Evolutionary conservation across 2,329 filamentous ascomycete genomes (phyloP).

Genomic region (Capronia coronata): DNA sequence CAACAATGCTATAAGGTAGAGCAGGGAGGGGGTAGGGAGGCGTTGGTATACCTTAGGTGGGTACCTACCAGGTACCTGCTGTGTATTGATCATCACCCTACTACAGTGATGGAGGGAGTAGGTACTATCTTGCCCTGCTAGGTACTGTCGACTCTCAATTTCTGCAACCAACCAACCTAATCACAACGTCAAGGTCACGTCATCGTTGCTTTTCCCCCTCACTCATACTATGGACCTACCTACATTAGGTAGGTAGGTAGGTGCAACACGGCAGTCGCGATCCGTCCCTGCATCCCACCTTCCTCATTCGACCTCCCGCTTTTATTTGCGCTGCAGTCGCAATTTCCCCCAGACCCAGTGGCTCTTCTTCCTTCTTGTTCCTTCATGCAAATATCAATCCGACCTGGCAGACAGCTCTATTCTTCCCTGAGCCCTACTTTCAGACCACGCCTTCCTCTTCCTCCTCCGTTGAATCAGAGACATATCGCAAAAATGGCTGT

Average conservation of each 20-base stretch:
- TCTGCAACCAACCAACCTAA: too few relatives aligned
- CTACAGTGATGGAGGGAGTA: too few relatives aligned
- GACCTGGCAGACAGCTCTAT: not conserved
- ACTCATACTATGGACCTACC: too few relatives aligned
- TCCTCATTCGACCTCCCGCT: not conserved
- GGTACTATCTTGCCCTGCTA: too few relatives aligned
- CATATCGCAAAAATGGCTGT: constrained; percentile 20
- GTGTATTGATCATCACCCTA: too few relatives aligned
- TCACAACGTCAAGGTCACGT: constrained; percentile 6
- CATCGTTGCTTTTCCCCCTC: not conserved
- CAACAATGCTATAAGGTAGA: too few relatives aligned
- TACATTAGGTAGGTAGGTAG: not conserved
- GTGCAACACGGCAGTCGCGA: too few relatives aligned
- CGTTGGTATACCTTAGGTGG: too few relatives aligned
- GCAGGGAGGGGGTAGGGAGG: too few relatives aligned
- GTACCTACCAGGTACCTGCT: too few relatives aligned
- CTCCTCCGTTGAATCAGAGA: not conserved
- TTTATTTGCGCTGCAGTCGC: not conserved
- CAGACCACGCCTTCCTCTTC: not conserved
- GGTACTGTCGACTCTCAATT: too few relatives aligned
- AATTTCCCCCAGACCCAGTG: not conserved
- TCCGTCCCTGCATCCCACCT: not conserved
- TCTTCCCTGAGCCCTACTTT: not conserved
- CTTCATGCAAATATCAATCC: not conserved
- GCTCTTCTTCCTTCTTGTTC: not conserved